phyloP scores from a whole-genome alignment of 306 rosid species.

The Vigna angularis region DNA sequence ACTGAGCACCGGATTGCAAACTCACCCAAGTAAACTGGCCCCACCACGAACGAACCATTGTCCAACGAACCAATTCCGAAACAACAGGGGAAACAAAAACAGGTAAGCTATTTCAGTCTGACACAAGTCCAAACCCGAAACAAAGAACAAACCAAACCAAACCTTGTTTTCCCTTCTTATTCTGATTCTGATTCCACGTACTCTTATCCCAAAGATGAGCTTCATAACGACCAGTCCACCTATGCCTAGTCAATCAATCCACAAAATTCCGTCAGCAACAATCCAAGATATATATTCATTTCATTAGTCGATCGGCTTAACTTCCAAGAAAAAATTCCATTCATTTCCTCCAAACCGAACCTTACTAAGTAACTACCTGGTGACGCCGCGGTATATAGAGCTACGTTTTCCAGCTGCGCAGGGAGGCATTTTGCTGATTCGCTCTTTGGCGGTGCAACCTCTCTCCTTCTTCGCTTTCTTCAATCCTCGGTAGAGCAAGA shows the following conservation, averaged over 20 bases:
- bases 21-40: constrained; percentile 98
- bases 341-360: background rate
- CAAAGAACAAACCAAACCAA: constrained; percentile 14
- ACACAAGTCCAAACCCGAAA: constrained; percentile 4
- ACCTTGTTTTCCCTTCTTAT: constrained; percentile 99
- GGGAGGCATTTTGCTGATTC: constrained; percentile 99
- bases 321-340: background rate
- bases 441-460: constrained; percentile 96
- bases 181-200: constrained; percentile 99
- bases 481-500: constrained; percentile 76
- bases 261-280: constrained; percentile 1
- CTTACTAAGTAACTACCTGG: constrained; percentile 59
- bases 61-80: constrained; percentile 54
- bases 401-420: constrained; percentile 98
- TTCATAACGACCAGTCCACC: constrained; percentile 99
- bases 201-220: constrained; percentile 99
- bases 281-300: background rate
- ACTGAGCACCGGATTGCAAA: constrained; percentile 1
- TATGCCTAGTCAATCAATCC: constrained; percentile 71
- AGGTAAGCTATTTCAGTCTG: constrained; percentile 47
- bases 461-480: constrained; percentile 95
- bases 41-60: constrained; percentile 41
- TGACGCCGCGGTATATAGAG: constrained; percentile 97
- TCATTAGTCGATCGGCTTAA: background rate
- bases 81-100: constrained; percentile 41